phyloP scores from a whole-genome alignment of 495 filamentous ascomycete species.

The Penicillium bovifimosum region DNA sequence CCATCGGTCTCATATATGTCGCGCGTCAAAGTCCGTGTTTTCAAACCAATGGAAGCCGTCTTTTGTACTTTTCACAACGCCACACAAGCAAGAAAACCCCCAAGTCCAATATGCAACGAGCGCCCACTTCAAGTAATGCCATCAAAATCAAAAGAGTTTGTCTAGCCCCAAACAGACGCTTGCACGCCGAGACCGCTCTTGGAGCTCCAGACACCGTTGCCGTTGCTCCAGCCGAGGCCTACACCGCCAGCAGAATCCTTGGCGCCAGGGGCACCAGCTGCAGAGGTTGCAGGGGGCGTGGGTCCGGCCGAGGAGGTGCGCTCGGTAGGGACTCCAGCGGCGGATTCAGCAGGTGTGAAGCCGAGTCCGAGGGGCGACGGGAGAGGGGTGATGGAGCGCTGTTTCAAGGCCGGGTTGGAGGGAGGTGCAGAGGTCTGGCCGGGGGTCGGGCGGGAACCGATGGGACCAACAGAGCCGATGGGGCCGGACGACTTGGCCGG shows the following conservation, averaged over 20 bases:
- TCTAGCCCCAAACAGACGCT: conserved; percentile 73
- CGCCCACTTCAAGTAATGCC: background rate
- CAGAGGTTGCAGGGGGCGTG: conserved; percentile 44
- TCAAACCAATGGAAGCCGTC: background rate
- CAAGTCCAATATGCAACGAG: conserved; percentile 7
- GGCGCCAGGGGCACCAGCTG: conserved; percentile 20
- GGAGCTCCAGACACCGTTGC: conserved; percentile 69
- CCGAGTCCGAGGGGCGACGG: conserved; percentile 79
- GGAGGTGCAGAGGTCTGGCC: conserved; percentile 40
- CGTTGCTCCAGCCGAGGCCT: conserved; percentile 64
- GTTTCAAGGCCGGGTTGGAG: conserved; percentile 64
- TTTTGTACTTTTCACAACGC: conserved; percentile 23
- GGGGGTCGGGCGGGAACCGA: conserved; percentile 77
- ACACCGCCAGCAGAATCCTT: conserved; percentile 49
- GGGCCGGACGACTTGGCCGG: conserved; percentile 45
- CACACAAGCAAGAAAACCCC: conserved; percentile 10
- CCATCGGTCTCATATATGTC: background rate
- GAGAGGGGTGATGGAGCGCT: conserved; percentile 84
- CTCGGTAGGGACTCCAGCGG: conserved; percentile 44
- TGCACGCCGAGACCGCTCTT: conserved; percentile 66
- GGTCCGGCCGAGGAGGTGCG: conserved; percentile 57
- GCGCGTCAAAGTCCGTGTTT: background rate
- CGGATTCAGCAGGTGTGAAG: conserved; percentile 53
- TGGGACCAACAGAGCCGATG: conserved; percentile 75
- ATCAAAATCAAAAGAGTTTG: background rate